Conservation (phyloP, 140 eudicot species). For the Flaveria floridana region DNA sequence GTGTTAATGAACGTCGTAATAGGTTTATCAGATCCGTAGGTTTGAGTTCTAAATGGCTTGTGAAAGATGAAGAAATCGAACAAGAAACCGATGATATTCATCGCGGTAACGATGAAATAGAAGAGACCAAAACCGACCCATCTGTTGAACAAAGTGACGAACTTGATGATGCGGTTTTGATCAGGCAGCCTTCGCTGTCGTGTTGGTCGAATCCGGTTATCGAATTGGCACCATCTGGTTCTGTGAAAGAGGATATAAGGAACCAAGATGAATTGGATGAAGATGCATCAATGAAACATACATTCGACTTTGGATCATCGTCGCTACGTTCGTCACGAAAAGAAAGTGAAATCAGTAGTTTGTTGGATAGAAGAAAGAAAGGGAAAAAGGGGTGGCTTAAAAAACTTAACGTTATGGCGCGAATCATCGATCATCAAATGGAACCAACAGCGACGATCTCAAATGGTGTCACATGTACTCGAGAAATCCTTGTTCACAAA, state of each 20-base stretch:
- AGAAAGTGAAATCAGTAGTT: conserved; percentile 30
- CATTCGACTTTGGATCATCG: conserved; percentile 56
- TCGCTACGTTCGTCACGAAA: conserved; percentile 36
- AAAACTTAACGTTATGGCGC: conserved; percentile 48
- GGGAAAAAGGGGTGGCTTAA: conserved; percentile 57
- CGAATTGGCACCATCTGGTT: conserved; percentile 22
- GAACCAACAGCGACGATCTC: conserved; percentile 26
- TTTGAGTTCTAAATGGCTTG: conserved; percentile 39
- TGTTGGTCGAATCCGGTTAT: conserved; percentile 28
- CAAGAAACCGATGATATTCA: conserved; percentile 26
- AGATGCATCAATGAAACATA: conserved; percentile 35
- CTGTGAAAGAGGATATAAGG: conserved; percentile 15
- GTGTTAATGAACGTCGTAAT: conserved; percentile 62
- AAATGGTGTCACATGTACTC: conserved; percentile 19
- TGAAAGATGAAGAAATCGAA: conserved; percentile 41
- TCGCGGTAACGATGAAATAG: conserved; percentile 3
- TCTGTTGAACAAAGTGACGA: conserved; percentile 30
- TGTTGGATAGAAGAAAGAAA: conserved; percentile 41
- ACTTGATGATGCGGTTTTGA: conserved; percentile 39
- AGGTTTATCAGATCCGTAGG: conserved; percentile 55
- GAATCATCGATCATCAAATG: conserved; percentile 32
- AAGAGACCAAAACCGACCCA: not conserved
- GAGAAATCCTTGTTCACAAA: conserved; percentile 44
- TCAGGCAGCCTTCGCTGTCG: conserved; percentile 40
- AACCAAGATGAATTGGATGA: conserved; percentile 29